phyloP scores from a whole-genome alignment of 495 filamentous ascomycete species.

The Neurospora sp. region DNA sequence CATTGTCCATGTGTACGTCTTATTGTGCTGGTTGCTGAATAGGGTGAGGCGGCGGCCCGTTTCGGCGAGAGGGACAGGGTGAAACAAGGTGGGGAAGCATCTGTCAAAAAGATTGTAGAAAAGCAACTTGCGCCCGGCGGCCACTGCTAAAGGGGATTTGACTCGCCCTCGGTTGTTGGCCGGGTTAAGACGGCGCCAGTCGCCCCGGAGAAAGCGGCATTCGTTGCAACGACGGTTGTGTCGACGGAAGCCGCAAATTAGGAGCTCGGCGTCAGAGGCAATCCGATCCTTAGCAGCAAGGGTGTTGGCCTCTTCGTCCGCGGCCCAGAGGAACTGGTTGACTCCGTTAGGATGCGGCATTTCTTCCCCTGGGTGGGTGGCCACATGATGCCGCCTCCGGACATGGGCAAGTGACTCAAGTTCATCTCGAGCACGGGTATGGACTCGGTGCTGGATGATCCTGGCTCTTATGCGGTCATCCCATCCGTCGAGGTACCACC shows the following conservation, averaged over 20 bases:
- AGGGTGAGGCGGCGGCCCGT: neutral
- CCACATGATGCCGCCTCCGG: neutral
- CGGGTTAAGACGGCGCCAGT: neutral
- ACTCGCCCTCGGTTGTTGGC: neutral
- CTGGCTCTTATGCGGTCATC: neutral
- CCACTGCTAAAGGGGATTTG: neutral
- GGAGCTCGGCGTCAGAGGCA: neutral
- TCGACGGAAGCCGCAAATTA: conserved; percentile 3
- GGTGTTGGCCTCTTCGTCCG: too few relatives aligned
- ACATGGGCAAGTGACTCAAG: neutral
- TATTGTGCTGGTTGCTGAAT: neutral
- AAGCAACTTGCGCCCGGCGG: neutral
- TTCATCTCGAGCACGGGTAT: neutral
- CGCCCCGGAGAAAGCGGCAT: conserved; percentile 1
- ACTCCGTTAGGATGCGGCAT: neutral
- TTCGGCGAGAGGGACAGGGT: neutral
- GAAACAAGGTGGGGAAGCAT: neutral
- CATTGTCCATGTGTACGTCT: neutral
- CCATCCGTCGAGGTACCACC: conserved; percentile 5
- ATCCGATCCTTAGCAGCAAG: neutral
- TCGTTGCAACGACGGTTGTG: conserved; percentile 9
- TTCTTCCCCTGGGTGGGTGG: neutral
- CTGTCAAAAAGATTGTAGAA: neutral
- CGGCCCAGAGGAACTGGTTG: too few relatives aligned
- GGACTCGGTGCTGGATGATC: neutral